A percentile compares a stretch with the other conserved stretches of the same genome.
phyloP scores from a whole-genome alignment of 306 rosid genomes.

The Acacia melanoxylon region DNA sequence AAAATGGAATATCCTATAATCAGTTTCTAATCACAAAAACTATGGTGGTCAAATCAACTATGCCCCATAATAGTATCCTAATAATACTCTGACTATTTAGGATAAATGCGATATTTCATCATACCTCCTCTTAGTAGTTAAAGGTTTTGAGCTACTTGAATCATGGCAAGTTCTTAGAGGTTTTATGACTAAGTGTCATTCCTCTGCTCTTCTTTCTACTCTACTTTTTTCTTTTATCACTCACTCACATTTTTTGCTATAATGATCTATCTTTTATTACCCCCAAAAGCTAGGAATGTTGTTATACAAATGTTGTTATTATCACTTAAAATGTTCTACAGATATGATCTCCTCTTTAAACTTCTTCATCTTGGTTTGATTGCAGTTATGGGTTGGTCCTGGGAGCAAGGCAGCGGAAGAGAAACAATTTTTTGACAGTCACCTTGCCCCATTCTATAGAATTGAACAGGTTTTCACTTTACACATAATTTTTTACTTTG shows the following conservation, averaged over 20 bases:
- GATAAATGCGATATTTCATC: not conserved
- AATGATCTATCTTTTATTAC: not conserved
- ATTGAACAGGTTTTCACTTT: slow-evolving; percentile 76
- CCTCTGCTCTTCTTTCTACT: not conserved
- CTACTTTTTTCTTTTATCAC: not conserved
- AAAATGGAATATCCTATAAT: not conserved
- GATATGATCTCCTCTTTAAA: not conserved
- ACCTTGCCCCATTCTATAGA: slow-evolving; percentile 96
- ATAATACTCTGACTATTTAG: not conserved
- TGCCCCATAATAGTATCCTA: not conserved
- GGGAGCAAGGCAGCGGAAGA: slow-evolving; percentile 94
- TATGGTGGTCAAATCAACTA: not conserved
- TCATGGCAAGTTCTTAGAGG: not conserved
- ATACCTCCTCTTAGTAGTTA: not conserved
- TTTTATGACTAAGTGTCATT: not conserved
- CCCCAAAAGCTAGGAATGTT: too few species aligned
- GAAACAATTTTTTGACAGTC: slow-evolving; percentile 82
- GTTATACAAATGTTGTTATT: not conserved
- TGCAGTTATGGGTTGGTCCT: slow-evolving; percentile 96
- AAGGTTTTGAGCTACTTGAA: not conserved
- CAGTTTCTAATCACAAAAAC: not conserved
- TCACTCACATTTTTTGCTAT: not conserved
- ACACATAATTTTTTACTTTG: slow-evolving; percentile 8
- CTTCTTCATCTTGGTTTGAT: slow-evolving; percentile 30
- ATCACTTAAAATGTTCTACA: not conserved